Evolutionary conservation across 129 eudicot species (phyloP).

Genomic region (Arctium lappa): DNA sequence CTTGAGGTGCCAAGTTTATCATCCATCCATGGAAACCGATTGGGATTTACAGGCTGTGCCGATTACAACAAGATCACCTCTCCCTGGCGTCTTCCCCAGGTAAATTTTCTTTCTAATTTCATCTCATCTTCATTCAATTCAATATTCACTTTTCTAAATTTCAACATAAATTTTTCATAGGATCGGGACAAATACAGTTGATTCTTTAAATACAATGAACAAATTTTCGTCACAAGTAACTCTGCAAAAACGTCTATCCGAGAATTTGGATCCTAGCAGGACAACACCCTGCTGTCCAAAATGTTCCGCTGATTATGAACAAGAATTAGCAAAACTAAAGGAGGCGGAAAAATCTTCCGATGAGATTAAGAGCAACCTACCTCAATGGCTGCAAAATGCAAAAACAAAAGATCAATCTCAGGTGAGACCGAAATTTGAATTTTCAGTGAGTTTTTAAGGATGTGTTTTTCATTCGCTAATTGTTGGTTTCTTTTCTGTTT

Average conservation of each 20-base stretch:
- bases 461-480: not conserved
- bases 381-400: conserved; percentile 90
- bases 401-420: conserved; percentile 39
- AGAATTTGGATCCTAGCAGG: conserved; percentile 45
- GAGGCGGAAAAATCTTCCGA: conserved; percentile 50
- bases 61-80: conserved; percentile 71
- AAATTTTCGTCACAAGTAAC: conserved; percentile 25
- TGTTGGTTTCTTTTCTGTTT: not conserved
- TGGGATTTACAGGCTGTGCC: conserved; percentile 99
- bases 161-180: conserved; percentile 25
- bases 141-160: not conserved
- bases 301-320: conserved; percentile 62
- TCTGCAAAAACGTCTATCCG: conserved; percentile 32
- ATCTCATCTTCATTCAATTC: not conserved
- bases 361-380: conserved; percentile 51
- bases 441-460: not conserved
- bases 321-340: conserved; percentile 52
- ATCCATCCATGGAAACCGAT: conserved; percentile 79
- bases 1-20: conserved; percentile 91
- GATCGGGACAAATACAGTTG: conserved; percentile 55
- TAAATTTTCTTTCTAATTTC: conserved; percentile 16
- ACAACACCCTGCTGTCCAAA: conserved; percentile 50
- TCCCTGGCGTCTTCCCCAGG: conserved; percentile 70
- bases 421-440: conserved; percentile 19
- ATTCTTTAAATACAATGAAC: conserved; percentile 48